Evolutionary conservation across 2,329 filamentous ascomycete species (phyloP).

Genomic region (Colletotrichum sp.): DNA sequence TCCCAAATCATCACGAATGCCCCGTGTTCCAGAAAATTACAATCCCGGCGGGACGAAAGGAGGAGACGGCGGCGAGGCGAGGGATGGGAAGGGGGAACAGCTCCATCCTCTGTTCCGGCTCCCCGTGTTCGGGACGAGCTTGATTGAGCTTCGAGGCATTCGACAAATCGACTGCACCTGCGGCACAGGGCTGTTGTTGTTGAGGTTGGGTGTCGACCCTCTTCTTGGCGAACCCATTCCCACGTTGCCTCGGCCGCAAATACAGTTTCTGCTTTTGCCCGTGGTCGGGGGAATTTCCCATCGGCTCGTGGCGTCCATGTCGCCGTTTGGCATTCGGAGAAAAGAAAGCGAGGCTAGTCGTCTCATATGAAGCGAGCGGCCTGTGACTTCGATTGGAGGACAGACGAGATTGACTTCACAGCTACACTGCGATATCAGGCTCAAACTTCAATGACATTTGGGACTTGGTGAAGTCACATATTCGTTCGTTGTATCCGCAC

Average conservation of each 20-base stretch:
- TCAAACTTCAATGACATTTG: not conserved
- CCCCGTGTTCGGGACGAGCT: constrained; percentile 7
- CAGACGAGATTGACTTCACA: not conserved
- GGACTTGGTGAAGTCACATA: not conserved
- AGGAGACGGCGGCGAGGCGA: constrained; percentile 7
- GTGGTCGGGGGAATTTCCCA: not conserved
- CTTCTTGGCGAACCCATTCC: not conserved
- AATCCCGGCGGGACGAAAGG: not conserved
- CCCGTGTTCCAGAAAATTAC: not conserved
- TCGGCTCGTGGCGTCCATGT: not conserved
- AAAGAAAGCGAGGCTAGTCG: not conserved
- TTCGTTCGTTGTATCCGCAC: not conserved
- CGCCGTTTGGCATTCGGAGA: not conserved
- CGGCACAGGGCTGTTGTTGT: not conserved
- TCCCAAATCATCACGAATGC: constrained; percentile 8
- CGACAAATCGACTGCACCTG: not conserved
- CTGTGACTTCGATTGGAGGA: not conserved
- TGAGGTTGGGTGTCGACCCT: not conserved
- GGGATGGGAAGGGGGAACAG: not conserved
- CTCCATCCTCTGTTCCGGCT: constrained; percentile 7
- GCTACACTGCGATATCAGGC: not conserved
- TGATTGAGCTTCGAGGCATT: not conserved
- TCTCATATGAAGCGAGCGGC: not conserved
- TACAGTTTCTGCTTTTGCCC: not conserved
- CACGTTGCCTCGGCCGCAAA: not conserved